phyloP scores from a whole-genome alignment of 2,329 filamentous ascomycete genomes.

The Fusarium falciforme region DNA sequence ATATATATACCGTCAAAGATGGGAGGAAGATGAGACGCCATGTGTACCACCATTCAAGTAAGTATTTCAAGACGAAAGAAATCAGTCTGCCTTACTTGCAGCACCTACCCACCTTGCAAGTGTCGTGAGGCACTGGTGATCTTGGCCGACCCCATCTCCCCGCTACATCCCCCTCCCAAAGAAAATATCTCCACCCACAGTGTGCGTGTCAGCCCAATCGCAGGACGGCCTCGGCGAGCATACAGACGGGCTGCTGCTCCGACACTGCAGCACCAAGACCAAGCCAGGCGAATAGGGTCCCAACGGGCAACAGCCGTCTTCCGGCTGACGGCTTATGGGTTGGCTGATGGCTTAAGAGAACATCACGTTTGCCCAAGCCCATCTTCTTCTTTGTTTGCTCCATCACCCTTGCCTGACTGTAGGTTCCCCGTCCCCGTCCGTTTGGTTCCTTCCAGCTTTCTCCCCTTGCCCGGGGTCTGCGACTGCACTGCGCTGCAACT shows the following conservation, averaged over 20 bases:
- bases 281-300: slow-evolving; percentile 3
- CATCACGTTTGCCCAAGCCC: not conserved
- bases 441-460: not conserved
- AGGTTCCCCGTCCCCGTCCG: not conserved
- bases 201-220: slow-evolving; percentile 1
- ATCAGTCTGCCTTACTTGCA: not conserved
- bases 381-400: slow-evolving; percentile 15
- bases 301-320: slow-evolving; percentile 11
- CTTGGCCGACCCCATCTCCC: not conserved
- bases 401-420: not conserved
- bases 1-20: not conserved
- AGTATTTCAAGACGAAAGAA: not conserved
- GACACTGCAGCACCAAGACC: not conserved
- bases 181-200: slow-evolving; percentile 8
- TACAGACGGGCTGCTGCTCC: slow-evolving; percentile 6
- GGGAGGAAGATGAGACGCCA: not conserved
- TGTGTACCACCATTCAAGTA: not conserved
- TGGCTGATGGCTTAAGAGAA: not conserved
- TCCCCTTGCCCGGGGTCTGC: slow-evolving; percentile 1
- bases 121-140: not conserved
- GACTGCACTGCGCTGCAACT: not conserved
- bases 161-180: not conserved
- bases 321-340: slow-evolving; percentile 23
- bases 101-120: not conserved
- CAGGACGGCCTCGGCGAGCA: not conserved